These are phyloP conservation scores for Saccharomyces paradoxus DNA, from an alignment of 805 yeast genomes.

Conservation along the genomic window DNA sequence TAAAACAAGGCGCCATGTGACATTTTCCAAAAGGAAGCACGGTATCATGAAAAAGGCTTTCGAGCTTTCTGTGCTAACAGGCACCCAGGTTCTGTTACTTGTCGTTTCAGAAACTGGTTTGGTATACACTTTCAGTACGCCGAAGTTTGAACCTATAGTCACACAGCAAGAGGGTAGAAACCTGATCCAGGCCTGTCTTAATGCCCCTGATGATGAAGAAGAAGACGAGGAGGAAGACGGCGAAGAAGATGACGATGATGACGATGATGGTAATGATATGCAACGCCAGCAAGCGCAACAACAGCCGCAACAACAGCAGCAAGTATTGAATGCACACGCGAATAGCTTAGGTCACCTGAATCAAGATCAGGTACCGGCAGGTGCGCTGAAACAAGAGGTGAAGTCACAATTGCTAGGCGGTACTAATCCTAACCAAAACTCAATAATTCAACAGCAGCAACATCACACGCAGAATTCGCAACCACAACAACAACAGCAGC, in stretches of 20 bases:
- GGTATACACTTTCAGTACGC: slow-evolving; percentile 97
- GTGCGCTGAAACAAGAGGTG: neutral
- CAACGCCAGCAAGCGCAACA: slow-evolving; percentile 28
- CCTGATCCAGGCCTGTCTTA: slow-evolving; percentile 90
- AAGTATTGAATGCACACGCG: slow-evolving; percentile 4
- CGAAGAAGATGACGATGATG: slow-evolving; percentile 31
- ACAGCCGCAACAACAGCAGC: slow-evolving; percentile 26
- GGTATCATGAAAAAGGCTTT: slow-evolving; percentile 99
- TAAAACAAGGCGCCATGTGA: slow-evolving; percentile 94
- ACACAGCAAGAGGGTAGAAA: slow-evolving; percentile 96
- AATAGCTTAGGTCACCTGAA: neutral
- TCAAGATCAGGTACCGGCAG: neutral
- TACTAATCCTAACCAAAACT: slow-evolving; percentile 10
- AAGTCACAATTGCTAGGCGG: slow-evolving; percentile 4
- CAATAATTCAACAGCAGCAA: slow-evolving; percentile 18
- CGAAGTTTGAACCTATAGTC: slow-evolving; percentile 94
- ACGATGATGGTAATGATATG: slow-evolving; percentile 22
- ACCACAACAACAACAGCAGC: slow-evolving; percentile 3
- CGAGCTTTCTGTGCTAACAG: slow-evolving; percentile 91
- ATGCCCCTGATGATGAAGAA: slow-evolving; percentile 85
- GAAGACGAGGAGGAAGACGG: slow-evolving; percentile 57
- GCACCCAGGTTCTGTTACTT: slow-evolving; percentile 88
- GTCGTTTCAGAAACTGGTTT: slow-evolving; percentile 98
- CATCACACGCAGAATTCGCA: slow-evolving; percentile 8
- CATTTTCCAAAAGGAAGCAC: slow-evolving; percentile 95